Conservation (phyloP, 352 stramenopile species). For the Blastocystis sp. region DNA sequence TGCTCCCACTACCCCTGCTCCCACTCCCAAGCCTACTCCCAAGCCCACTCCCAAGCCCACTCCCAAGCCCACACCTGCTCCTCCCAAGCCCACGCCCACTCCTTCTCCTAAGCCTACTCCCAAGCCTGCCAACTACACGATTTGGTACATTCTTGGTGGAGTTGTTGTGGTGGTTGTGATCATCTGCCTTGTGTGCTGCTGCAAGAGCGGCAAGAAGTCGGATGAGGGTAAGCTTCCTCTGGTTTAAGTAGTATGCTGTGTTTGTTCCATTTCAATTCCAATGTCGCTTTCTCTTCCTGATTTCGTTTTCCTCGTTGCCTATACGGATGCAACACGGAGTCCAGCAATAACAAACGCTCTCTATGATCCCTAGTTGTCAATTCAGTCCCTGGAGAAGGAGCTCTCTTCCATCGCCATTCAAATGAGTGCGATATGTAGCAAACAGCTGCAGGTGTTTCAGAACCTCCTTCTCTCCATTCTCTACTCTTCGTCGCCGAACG, state of each 20-base stretch:
- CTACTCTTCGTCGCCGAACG: neutral
- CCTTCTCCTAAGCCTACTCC: slow-evolving; percentile 18
- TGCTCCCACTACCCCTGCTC: neutral
- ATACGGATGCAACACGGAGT: neutral
- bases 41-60: slow-evolving; percentile 19
- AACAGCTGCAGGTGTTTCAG: neutral
- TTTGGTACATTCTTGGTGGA: slow-evolving; percentile 11
- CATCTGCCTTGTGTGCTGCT: slow-evolving; percentile 9
- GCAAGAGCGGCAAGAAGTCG: neutral
- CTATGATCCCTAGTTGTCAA: neutral
- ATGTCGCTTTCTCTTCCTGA: neutral
- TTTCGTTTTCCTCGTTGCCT: neutral
- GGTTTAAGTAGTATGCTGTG: slow-evolving; percentile 26
- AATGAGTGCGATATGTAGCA: neutral
- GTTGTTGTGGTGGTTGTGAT: slow-evolving; percentile 30
- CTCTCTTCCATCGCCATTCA: neutral
- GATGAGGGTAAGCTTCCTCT: neutral
- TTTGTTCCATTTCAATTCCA: slow-evolving; percentile 1
- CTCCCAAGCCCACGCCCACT: neutral
- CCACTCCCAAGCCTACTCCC: neutral
- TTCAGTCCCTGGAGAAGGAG: neutral
- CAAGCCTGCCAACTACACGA: slow-evolving; percentile 4
- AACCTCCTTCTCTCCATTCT: neutral
- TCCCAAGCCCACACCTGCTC: neutral
- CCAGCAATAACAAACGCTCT: neutral